Base-by-base conservation (phyloP, 1,284 basidiomycete genomes). In the Taiwanofungus camphoratus region DNA sequence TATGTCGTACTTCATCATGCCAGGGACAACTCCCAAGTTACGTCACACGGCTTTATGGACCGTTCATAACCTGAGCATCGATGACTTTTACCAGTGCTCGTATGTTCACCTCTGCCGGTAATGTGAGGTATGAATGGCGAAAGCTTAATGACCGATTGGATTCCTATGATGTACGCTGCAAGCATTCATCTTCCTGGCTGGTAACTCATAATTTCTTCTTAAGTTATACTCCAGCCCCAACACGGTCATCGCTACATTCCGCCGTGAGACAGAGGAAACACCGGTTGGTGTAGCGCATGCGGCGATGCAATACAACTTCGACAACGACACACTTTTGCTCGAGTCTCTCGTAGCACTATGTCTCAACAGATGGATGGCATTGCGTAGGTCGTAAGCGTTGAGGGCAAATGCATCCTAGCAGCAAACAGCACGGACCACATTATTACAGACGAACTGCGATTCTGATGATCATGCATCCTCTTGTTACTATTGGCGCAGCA, bases 361-460 rank as follows among this genome's bases (percentile, higher is more conserved):
- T 56, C 63, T 88, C 50, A 86, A 86, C 61, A 73, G 83, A 45
- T 87, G 82, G 82, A 63, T 87, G 57, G 84, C 86, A 61, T 61
- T 68, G 57, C 70, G 67, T 54, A 68, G 69, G 45, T 62, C 54
- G 47, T 57, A 41, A 50, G 45, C 44, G 41, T 35, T 39, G 33
- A 13, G 34, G 38, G 23, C 16, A 16, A 8, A 34, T 34, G 37
- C 38, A 33, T 33, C 33, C 37, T 23, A 19, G 30, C 32, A 34
- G 40, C 39, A 36, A 32, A 40, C 39, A 46, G 33, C 37, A 52
- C 51, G 35, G 46, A 51, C 53, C 44, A 46, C 34, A 50, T 43
- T 48, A 44, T 46, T 51, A 51, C 50, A 46, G 48, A n/a, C n/a
- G n/a, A 48, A 48, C 47, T 42, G 45, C 36, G 37, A 45, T 22